Conservation (phyloP, 1,284 basidiomycete genomes). For the Irpex lacteus region DNA sequence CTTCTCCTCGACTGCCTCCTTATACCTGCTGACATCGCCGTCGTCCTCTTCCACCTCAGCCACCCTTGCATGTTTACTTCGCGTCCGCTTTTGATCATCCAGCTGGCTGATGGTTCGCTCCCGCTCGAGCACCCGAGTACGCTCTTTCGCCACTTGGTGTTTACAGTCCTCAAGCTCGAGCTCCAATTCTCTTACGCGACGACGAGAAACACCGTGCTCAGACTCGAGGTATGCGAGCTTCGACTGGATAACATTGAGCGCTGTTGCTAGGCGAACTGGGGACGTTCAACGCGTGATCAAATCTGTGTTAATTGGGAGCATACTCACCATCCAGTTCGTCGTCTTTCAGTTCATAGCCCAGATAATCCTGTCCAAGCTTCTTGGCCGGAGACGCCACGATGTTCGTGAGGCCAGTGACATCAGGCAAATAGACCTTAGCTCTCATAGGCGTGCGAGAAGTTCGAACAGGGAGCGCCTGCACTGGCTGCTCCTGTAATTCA, state of each 20-base stretch:
- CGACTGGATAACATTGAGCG: conserved; percentile 60
- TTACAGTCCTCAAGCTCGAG: conserved; percentile 77
- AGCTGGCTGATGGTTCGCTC: conserved; percentile 43
- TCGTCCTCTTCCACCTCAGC: conserved; percentile 18
- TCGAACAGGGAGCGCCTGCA: conserved; percentile 8
- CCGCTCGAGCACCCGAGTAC: conserved; percentile 56
- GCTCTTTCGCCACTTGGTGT: conserved; percentile 64
- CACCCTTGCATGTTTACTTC: conserved; percentile 13
- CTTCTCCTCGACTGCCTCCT: conserved; percentile 79
- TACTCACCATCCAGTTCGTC: conserved; percentile 59
- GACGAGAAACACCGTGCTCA: conserved; percentile 76
- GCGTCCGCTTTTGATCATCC: conserved; percentile 24
- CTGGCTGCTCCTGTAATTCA: conserved; percentile 6
- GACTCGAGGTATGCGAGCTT: conserved; percentile 71
- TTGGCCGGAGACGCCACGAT: conserved; percentile 69
- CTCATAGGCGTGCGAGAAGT: conserved; percentile 21
- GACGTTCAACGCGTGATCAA: conserved; percentile 8
- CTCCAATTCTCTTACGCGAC: conserved; percentile 80
- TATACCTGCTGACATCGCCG: conserved; percentile 42
- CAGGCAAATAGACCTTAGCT: conserved; percentile 58
- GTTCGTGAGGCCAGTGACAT: conserved; percentile 75
- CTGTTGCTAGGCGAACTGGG: conserved; percentile 56
- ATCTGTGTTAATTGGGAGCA: not conserved
- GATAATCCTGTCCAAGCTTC: conserved; percentile 45
- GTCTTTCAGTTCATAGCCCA: conserved; percentile 45